Evolutionary conservation across 2,329 filamentous ascomycete genomes (phyloP).

Genomic region (Chaetomiaceae sp.): DNA sequence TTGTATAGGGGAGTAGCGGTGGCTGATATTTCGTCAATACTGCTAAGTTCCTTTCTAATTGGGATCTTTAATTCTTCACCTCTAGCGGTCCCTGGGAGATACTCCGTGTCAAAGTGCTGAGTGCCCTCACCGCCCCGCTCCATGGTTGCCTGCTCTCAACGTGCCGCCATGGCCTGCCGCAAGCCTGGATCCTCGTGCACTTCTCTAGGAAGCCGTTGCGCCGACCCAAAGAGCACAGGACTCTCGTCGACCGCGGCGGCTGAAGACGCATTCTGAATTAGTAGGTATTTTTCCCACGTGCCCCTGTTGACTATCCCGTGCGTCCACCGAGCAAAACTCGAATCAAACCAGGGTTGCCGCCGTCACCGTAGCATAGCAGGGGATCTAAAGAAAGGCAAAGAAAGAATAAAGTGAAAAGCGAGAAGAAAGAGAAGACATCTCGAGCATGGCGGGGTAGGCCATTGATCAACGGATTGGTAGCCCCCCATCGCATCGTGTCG

Average conservation of each 20-base stretch:
- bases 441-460: not conserved
- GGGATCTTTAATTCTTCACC: slow-evolving; percentile 13
- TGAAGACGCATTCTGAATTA: slow-evolving; percentile 8
- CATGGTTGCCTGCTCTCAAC: not conserved
- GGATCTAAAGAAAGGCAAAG: not conserved
- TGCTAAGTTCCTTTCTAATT: not conserved
- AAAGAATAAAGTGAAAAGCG: not conserved
- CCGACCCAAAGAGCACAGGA: not conserved
- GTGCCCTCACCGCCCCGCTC: not conserved
- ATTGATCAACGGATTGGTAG: not conserved
- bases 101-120: slow-evolving; percentile 23
- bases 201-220: not conserved
- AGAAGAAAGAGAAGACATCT: not conserved
- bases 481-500: not conserved
- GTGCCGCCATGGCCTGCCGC: not conserved
- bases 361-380: not conserved
- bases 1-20: slow-evolving; percentile 61
- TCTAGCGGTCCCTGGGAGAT: slow-evolving; percentile 24
- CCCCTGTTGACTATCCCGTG: not conserved
- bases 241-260: not conserved
- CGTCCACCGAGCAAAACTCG: not conserved
- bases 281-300: not conserved
- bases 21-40: slow-evolving; percentile 44
- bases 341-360: not conserved
- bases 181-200: not conserved